Evolutionary conservation across 352 stramenopile species (phyloP).

Genomic region (Phytophthora pseudosyringae): DNA sequence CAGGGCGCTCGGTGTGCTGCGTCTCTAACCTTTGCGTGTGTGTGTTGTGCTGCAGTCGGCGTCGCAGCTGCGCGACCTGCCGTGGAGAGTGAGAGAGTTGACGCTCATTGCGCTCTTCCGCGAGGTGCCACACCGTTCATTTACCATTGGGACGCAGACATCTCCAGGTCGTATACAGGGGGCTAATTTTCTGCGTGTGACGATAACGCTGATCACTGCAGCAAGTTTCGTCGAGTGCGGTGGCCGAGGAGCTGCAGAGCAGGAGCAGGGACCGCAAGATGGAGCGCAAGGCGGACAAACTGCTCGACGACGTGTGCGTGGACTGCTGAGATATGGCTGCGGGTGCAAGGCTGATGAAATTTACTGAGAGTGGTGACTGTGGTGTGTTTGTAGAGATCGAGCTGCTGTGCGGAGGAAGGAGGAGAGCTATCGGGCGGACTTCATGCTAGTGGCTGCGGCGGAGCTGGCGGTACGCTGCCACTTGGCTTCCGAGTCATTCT

Average conservation of each 20-base stretch:
- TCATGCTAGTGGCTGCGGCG: conserved; percentile 56
- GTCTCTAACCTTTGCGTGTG: neutral
- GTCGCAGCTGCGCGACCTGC: conserved; percentile 52
- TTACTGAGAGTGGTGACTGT: conserved; percentile 3
- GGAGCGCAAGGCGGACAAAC: conserved; percentile 62
- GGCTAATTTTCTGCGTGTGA: neutral
- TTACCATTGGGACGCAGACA: neutral
- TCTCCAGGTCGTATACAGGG: neutral
- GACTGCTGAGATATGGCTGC: neutral
- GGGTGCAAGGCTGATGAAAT: too few species aligned
- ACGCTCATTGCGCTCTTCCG: conserved; percentile 56
- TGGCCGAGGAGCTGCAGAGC: conserved; percentile 43
- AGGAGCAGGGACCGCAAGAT: conserved; percentile 43
- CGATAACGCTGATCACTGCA: conserved; percentile 7
- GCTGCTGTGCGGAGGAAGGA: conserved; percentile 54
- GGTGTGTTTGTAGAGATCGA: conserved; percentile 38
- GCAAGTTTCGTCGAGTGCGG: conserved; percentile 50
- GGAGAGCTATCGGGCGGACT: conserved; percentile 60
- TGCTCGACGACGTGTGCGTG: conserved; percentile 35
- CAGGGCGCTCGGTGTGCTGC: neutral
- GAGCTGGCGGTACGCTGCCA: conserved; percentile 51
- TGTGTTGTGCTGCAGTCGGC: conserved; percentile 32
- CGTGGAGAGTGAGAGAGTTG: conserved; percentile 56
- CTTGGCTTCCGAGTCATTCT: neutral
- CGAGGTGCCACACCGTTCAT: conserved; percentile 35